Percentiles rank a stretch among this genome's conserved stretches.
Evolutionary conservation across 225 moss, liverwort and hornwort species (phyloP).

Genomic region (Polytrichum commune): DNA sequence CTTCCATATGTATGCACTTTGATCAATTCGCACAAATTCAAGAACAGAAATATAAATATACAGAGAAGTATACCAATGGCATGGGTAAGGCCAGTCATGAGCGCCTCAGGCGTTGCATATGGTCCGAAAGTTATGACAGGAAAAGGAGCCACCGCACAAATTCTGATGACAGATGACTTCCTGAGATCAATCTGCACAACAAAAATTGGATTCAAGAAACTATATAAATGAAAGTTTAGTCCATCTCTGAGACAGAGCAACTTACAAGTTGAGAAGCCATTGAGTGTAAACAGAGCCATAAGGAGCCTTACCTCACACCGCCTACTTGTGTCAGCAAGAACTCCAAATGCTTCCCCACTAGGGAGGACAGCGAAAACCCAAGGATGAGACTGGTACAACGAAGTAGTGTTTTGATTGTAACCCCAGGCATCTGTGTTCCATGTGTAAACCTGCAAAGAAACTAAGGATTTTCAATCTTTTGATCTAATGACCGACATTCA

Average conservation of each 20-base stretch:
- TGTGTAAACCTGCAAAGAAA: slow-evolving; percentile 50
- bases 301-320: slow-evolving; percentile 64
- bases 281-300: no score
- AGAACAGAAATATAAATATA: neutral
- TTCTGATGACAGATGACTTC: slow-evolving; percentile 42
- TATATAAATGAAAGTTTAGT: no score
- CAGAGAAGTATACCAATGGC: slow-evolving; percentile 57
- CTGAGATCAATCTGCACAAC: slow-evolving; percentile 74
- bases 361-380: slow-evolving; percentile 79
- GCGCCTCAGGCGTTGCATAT: slow-evolving; percentile 62
- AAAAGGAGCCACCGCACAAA: slow-evolving; percentile 47
- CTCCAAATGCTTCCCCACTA: slow-evolving; percentile 72
- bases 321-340: slow-evolving; percentile 72
- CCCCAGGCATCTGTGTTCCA: slow-evolving; percentile 99
- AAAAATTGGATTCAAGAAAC: no score
- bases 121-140: slow-evolving; percentile 92
- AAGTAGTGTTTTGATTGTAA: slow-evolving; percentile 70
- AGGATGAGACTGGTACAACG: slow-evolving; percentile 90
- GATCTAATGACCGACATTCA: no score
- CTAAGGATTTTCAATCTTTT: neutral
- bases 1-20: no score
- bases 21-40: no score
- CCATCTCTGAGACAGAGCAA: no score
- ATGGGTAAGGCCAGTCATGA: slow-evolving; percentile 53
- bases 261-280: no score